Percentiles rank a stretch among this genome's conserved stretches.
Conservation (phyloP, 805 yeast genomes). For the Metschnikowia kofuensis region DNA sequence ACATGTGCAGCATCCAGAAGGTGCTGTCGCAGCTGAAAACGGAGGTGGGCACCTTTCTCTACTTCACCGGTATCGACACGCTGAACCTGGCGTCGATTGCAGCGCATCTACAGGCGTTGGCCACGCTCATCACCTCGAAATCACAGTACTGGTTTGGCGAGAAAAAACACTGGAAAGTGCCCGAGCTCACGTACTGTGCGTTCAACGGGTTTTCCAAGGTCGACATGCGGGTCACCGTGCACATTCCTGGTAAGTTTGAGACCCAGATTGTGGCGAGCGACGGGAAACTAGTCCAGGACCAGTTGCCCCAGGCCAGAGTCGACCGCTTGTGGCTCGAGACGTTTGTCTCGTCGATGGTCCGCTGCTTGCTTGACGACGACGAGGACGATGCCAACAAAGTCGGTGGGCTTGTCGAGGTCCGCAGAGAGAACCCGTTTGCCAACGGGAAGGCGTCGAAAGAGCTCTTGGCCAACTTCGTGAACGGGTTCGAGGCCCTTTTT, state of each 20-base stretch:
- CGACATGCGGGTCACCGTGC: slow-evolving; percentile 71
- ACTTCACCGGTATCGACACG: slow-evolving; percentile 73
- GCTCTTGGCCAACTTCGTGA: slow-evolving; percentile 46
- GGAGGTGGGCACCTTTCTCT: slow-evolving; percentile 67
- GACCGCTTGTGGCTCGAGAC: slow-evolving; percentile 51
- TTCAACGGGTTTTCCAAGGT: slow-evolving; percentile 58
- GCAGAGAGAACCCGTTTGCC: slow-evolving; percentile 75
- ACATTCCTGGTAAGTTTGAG: slow-evolving; percentile 72
- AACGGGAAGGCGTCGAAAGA: slow-evolving; percentile 43
- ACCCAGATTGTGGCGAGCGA: slow-evolving; percentile 48
- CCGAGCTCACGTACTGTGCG: slow-evolving; percentile 66
- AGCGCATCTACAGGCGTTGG: slow-evolving; percentile 65
- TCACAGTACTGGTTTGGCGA: slow-evolving; percentile 81
- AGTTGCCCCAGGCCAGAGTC: slow-evolving; percentile 50
- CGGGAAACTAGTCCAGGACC: slow-evolving; percentile 54
- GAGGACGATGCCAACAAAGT: slow-evolving; percentile 61
- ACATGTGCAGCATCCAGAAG: slow-evolving; percentile 51
- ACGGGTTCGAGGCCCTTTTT: slow-evolving; percentile 65
- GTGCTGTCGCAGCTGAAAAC: slow-evolving; percentile 40
- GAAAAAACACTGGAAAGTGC: slow-evolving; percentile 63
- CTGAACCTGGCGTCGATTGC: slow-evolving; percentile 77
- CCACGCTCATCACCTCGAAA: slow-evolving; percentile 56
- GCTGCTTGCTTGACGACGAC: slow-evolving; percentile 64
- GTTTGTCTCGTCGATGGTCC: slow-evolving; percentile 65
- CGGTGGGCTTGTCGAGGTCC: slow-evolving; percentile 74